A percentile compares a stretch with the other conserved stretches of the same genome.
Conservation (phyloP, 2,329 filamentous ascomycete genomes). For the Byssothecium circinans region DNA sequence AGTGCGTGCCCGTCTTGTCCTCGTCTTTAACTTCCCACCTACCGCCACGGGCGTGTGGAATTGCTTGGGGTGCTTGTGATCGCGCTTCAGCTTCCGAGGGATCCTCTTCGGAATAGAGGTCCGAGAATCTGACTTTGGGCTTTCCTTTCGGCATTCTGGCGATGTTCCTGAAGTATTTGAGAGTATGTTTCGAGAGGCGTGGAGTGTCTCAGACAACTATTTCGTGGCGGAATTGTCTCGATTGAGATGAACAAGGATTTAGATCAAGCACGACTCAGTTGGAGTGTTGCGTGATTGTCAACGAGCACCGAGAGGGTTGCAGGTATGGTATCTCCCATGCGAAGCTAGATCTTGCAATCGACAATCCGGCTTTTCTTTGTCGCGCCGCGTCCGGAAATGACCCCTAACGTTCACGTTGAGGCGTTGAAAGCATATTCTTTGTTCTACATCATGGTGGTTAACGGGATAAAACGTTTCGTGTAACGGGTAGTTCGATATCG, state of each 20-base stretch:
- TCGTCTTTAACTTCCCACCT: conserved; percentile 32
- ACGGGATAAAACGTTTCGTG: background rate
- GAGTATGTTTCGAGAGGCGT: background rate
- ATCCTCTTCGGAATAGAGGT: conserved; percentile 7
- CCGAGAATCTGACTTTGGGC: conserved; percentile 10
- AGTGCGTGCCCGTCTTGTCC: conserved; percentile 32
- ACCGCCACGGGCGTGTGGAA: conserved; percentile 30
- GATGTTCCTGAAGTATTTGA: background rate
- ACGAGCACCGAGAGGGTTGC: background rate
- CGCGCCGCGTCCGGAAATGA: conserved; percentile 3
- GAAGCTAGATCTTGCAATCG: background rate
- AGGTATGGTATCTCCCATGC: background rate
- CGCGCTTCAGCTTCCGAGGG: background rate
- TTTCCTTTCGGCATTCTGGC: conserved; percentile 23
- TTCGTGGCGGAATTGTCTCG: background rate
- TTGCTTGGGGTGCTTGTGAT: conserved; percentile 16
- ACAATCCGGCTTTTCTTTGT: conserved; percentile 4
- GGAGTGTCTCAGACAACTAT: background rate
- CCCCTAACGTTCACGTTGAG: background rate
- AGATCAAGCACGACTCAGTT: background rate
- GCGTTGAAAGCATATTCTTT: conserved; percentile 2
- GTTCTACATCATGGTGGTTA: background rate
- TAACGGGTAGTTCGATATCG: background rate
- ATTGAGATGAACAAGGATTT: background rate
- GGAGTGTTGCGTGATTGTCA: background rate